These are phyloP conservation scores for Ettlia oleoabundans DNA, from an alignment of 139 green algal species.

Conservation along the genomic window DNA sequence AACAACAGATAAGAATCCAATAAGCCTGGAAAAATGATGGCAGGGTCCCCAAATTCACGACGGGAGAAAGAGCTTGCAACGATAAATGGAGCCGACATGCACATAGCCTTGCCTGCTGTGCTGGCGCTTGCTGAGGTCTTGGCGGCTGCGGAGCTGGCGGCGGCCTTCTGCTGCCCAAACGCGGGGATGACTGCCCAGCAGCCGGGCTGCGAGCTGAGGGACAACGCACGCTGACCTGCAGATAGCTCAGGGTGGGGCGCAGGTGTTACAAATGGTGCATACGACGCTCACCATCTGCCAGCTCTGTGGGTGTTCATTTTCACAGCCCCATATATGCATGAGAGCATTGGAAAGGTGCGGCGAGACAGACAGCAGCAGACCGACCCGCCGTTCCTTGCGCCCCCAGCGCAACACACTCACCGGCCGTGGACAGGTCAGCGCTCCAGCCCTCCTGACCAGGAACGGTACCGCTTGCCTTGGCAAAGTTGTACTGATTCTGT, in stretches of 20 bases:
- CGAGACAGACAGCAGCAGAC: background rate
- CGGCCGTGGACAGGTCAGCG: constrained; percentile 4
- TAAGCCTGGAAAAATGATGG: too few relatives aligned
- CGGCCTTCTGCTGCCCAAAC: constrained; percentile 1
- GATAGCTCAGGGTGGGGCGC: background rate
- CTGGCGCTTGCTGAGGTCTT: background rate
- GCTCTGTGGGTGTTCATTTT: too few relatives aligned
- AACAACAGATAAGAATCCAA: too few relatives aligned
- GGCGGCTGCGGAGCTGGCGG: background rate
- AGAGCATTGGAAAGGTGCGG: too few relatives aligned
- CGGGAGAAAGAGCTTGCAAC: too few relatives aligned
- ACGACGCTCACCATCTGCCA: too few relatives aligned
- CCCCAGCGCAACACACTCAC: background rate
- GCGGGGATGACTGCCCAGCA: constrained; percentile 35
- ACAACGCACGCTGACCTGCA: constrained; percentile 53
- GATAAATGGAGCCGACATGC: too few relatives aligned
- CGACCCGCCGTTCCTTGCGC: too few relatives aligned
- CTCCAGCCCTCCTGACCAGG: background rate
- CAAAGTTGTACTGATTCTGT: constrained; percentile 28
- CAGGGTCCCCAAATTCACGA: too few relatives aligned
- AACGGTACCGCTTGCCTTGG: constrained; percentile 2
- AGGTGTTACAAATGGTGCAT: too few relatives aligned
- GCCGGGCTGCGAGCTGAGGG: constrained; percentile 20
- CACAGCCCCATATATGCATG: too few relatives aligned
- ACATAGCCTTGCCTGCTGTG: background rate